These are phyloP conservation scores for Penicillium silybi DNA, from an alignment of 495 filamentous ascomycete species.

Conservation along the genomic window DNA sequence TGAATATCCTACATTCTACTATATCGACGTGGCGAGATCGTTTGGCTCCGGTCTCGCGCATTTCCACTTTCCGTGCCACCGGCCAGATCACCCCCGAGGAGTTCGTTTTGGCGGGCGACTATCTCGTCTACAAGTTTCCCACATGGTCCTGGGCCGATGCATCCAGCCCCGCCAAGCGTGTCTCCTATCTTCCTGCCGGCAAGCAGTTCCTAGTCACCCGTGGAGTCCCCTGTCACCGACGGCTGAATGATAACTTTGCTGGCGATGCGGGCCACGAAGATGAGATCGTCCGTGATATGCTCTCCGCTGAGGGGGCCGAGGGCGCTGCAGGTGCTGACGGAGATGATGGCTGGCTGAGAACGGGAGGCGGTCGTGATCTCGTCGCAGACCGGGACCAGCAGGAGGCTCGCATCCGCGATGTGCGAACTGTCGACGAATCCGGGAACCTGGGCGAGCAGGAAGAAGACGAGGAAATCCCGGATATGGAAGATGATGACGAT, in stretches of 20 bases:
- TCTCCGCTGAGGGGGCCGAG: slow-evolving; percentile 53
- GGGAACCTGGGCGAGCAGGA: slow-evolving; percentile 69
- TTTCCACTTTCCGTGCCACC: slow-evolving; percentile 86
- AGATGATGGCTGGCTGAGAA: slow-evolving; percentile 89
- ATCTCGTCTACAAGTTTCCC: slow-evolving; percentile 98
- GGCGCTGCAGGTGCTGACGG: slow-evolving; percentile 52
- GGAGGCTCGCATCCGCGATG: slow-evolving; percentile 71
- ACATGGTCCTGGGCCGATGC: slow-evolving; percentile 98
- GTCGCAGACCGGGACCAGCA: slow-evolving; percentile 50
- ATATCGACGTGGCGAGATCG: slow-evolving; percentile 83
- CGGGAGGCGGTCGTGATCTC: slow-evolving; percentile 60
- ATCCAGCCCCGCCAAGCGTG: slow-evolving; percentile 69
- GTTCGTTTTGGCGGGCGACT: slow-evolving; percentile 93
- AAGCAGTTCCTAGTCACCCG: slow-evolving; percentile 97
- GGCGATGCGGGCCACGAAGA: slow-evolving; percentile 83
- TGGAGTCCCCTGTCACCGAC: slow-evolving; percentile 85
- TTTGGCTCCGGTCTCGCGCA: slow-evolving; percentile 81
- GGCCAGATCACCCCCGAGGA: slow-evolving; percentile 97
- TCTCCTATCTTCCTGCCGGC: slow-evolving; percentile 73
- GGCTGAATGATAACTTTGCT: slow-evolving; percentile 90
- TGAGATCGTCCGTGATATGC: slow-evolving; percentile 73
- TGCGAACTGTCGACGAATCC: slow-evolving; percentile 80
- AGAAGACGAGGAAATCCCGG: slow-evolving; percentile 84
- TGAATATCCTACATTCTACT: slow-evolving; percentile 71
- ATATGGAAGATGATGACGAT: slow-evolving; percentile 97